phyloP scores from a whole-genome alignment of 2,329 filamentous ascomycete species.

The Pseudopyrenochaeta lycopersici region DNA sequence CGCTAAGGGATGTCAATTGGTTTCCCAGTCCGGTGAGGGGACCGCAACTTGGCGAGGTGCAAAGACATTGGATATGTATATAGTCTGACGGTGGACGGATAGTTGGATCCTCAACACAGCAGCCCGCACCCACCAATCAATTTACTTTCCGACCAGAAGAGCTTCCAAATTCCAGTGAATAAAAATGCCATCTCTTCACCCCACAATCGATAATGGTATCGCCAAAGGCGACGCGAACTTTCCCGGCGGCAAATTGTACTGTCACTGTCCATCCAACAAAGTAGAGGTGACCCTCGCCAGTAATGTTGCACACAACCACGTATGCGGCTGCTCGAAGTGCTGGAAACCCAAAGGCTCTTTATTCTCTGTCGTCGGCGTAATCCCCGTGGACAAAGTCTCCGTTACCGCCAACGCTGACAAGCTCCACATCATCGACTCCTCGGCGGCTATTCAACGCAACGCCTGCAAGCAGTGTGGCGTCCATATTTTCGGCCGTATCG shows the following conservation, averaged over 20 bases:
- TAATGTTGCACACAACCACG: constrained; percentile 74
- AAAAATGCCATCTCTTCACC: constrained; percentile 63
- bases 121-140: not conserved
- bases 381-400: constrained; percentile 63
- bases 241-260: constrained; percentile 68
- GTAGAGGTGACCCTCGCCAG: constrained; percentile 66
- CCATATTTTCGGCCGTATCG: constrained; percentile 74
- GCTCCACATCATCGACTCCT: constrained; percentile 64
- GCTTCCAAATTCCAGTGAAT: constrained; percentile 21
- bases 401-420: constrained; percentile 69
- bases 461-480: constrained; percentile 54
- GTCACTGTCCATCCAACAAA: constrained; percentile 65
- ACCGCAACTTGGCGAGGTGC: not conserved
- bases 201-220: constrained; percentile 69
- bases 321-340: constrained; percentile 76
- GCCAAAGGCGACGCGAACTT: constrained; percentile 64
- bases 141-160: not conserved
- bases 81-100: not conserved
- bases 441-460: constrained; percentile 64
- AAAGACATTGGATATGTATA: not conserved
- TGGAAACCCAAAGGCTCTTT: constrained; percentile 72
- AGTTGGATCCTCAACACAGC: not conserved
- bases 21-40: constrained; percentile 19
- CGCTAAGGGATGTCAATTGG: constrained; percentile 8
- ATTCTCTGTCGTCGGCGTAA: constrained; percentile 71